Conservation (phyloP, 345 rosid species). For the Eucalyptus sp. region DNA sequence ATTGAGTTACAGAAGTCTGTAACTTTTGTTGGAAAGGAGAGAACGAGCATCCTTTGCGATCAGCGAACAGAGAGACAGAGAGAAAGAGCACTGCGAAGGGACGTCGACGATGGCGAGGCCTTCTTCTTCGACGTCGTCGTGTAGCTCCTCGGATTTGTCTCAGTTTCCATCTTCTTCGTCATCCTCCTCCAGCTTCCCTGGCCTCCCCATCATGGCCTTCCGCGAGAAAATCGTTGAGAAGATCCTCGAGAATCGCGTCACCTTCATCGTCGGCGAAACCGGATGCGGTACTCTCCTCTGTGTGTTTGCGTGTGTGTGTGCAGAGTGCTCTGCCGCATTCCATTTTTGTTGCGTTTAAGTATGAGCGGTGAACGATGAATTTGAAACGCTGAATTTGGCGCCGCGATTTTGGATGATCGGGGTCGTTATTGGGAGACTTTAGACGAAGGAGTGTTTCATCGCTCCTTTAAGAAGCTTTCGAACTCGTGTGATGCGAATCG, state of each 20-base stretch:
- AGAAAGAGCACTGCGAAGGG: neutral
- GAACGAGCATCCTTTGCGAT: neutral
- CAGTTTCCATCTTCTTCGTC: constrained; percentile 16
- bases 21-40: neutral
- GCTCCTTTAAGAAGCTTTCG: neutral
- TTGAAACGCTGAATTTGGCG: neutral
- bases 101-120: constrained; percentile 20
- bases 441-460: rapidly evolving
- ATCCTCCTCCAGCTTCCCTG: constrained; percentile 31
- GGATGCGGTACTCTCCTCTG: constrained; percentile 57
- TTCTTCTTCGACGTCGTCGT: constrained; percentile 27
- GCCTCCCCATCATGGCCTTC: constrained; percentile 62
- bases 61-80: neutral
- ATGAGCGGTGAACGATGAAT: neutral
- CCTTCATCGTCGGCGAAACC: constrained; percentile 85
- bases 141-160: constrained; percentile 21
- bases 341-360: neutral
- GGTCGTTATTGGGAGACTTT: neutral
- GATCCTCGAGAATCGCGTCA: constrained; percentile 78
- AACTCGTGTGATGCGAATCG: neutral
- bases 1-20: no score
- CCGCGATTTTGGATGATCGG: neutral
- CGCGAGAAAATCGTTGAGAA: constrained; percentile 65
- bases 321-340: neutral
- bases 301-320: neutral